Percentiles rank a stretch among this genome's conserved stretches.
These are phyloP conservation scores for Lichtheimia ramosa DNA, from an alignment of 371 early-diverging fungal species.

Conservation along the genomic window DNA sequence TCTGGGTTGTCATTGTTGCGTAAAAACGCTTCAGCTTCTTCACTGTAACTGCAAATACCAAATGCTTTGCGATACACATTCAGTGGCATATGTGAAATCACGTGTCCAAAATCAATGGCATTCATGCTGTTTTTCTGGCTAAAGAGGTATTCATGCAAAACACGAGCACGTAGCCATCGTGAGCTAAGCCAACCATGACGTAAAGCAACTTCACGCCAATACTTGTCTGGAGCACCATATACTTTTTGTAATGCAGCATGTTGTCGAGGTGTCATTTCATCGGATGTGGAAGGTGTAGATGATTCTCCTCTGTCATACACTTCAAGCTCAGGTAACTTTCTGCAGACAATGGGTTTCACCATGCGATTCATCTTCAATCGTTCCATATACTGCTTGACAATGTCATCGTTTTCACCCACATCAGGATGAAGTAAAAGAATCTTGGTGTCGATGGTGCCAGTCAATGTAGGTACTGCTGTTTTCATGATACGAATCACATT, in stretches of 20 bases:
- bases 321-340: neutral
- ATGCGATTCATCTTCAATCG: conserved; percentile 1
- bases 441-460: conserved; percentile 14
- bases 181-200: conserved; percentile 25
- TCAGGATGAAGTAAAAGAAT: conserved; percentile 16
- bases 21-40: conserved; percentile 13
- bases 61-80: conserved; percentile 11
- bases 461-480: conserved; percentile 5
- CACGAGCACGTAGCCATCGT: conserved; percentile 21
- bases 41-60: conserved; percentile 10
- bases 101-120: neutral
- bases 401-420: conserved; percentile 7
- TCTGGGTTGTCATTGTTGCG: neutral
- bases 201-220: conserved; percentile 16
- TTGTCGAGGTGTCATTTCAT: neutral
- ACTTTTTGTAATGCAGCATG: neutral
- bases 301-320: neutral
- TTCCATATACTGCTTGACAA: conserved; percentile 13
- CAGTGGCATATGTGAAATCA: conserved; percentile 15
- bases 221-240: conserved; percentile 5
- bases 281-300: neutral
- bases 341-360: neutral
- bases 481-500: conserved; percentile 7
- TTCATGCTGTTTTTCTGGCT: neutral
- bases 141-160: conserved; percentile 18